Evolutionary conservation across 2,329 filamentous ascomycete species (phyloP).

Genomic region (Hypoxylon sp.): DNA sequence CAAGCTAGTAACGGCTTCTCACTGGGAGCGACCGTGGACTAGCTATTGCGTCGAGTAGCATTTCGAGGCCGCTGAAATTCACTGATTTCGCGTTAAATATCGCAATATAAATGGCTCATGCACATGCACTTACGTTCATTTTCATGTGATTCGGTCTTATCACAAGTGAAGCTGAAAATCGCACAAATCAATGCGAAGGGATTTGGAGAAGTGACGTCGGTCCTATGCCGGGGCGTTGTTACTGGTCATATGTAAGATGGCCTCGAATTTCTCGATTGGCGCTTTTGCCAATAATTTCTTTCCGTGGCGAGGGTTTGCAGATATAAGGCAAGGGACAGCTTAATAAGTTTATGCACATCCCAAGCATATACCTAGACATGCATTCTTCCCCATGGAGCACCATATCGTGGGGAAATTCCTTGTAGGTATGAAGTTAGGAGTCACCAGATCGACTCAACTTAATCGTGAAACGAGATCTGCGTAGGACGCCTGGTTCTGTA

Average conservation of each 20-base stretch:
- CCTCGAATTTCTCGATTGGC: not conserved
- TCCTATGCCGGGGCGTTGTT: slow-evolving; percentile 18
- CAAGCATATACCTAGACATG: not conserved
- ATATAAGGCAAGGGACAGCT: not conserved
- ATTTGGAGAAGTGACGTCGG: slow-evolving; percentile 27
- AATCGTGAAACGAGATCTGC: slow-evolving; percentile 10
- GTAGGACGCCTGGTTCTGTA: not conserved
- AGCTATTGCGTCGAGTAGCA: slow-evolving; percentile 23
- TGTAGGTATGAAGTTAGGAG: not conserved
- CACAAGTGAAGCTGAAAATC: slow-evolving; percentile 23
- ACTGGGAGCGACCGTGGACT: slow-evolving; percentile 12
- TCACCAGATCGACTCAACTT: slow-evolving; percentile 5
- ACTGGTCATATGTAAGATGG: slow-evolving; percentile 1
- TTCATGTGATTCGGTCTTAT: slow-evolving; percentile 22
- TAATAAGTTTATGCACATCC: not conserved
- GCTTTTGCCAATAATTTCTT: not conserved
- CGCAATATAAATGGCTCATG: slow-evolving; percentile 40
- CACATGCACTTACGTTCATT: slow-evolving; percentile 25
- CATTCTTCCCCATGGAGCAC: not conserved
- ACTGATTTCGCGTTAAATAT: slow-evolving; percentile 31
- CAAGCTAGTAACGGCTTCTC: slow-evolving; percentile 23
- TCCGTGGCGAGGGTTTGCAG: slow-evolving; percentile 9
- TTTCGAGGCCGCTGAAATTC: slow-evolving; percentile 14
- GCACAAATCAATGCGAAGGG: slow-evolving; percentile 31
- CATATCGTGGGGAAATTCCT: slow-evolving; percentile 26